Base-by-base conservation (phyloP, 1,284 basidiomycete species). In the Ustilago sp. region DNA sequence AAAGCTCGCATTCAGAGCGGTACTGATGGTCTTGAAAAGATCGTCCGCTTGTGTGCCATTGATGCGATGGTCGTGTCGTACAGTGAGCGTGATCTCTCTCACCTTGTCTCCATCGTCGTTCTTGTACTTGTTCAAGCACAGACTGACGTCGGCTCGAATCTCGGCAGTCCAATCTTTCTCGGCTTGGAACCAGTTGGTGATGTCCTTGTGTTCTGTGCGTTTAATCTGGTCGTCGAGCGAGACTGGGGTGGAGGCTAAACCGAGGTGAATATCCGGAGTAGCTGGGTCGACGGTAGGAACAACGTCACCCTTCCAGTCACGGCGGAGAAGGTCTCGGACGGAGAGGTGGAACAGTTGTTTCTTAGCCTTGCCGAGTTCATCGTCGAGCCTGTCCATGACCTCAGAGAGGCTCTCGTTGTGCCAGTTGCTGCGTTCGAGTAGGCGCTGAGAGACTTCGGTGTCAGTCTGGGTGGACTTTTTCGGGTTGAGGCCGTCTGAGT, bases 281-380 rank as follows among this genome's bases (percentile, higher is more conserved):
- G 62, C 63, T 3, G 60, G 60, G 3, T 82, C 76, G 35, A 67
- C 45, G 15, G 86, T 87, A 8, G 43, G 38, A 0, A 86, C 80
- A 58, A 79, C 74, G 53, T 85, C 84, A 1, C 84, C 85, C 64
- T 87, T 87, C 85, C 85, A 87, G 63, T 87, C 86, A 6, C 86
- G 66, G 9, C 86, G 77, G 4, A 87, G 64, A 51, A 87, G 65
- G 57, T 80, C 81, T 7, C 86, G 66, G 6, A 87, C 55, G 45
- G 79, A 79, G 13, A 87, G 77, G 13, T 63, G 73, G 9, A 79
- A 79, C 5, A 87, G 72, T n/a, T 80, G 79, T n/a, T 79, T 79
- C 55, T 85, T 80, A 31, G 86, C 83, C 23, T 65, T 66, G 19
- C 69, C 70, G 36, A 87, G 63, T 32, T 85, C 79, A 17, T 74